Conservation (phyloP, 495 filamentous ascomycete genomes). For the Penicillium manginii region DNA sequence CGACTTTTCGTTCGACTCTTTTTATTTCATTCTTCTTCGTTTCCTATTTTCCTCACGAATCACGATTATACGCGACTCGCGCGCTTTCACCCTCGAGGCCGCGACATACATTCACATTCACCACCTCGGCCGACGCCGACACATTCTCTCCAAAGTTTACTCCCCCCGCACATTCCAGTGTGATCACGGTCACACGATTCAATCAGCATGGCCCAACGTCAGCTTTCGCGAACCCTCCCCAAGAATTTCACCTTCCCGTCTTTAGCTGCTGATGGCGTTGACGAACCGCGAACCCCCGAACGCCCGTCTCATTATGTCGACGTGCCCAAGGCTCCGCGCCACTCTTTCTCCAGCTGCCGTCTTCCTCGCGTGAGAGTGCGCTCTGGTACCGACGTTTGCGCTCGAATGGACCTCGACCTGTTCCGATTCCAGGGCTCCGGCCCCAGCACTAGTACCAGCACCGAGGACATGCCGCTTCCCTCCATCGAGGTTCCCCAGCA, state of each 20-base stretch:
- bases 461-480: slow-evolving; percentile 55
- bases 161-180: slow-evolving; percentile 14
- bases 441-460: background rate
- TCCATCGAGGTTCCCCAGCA: slow-evolving; percentile 60
- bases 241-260: slow-evolving; percentile 68
- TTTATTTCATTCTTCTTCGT: slow-evolving; percentile 1
- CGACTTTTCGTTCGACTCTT: too few species aligned
- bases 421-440: slow-evolving; percentile 32
- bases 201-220: slow-evolving; percentile 50
- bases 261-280: slow-evolving; percentile 38
- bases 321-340: slow-evolving; percentile 51
- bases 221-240: slow-evolving; percentile 66
- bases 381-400: slow-evolving; percentile 48
- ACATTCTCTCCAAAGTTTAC: slow-evolving; percentile 7
- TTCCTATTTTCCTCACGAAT: slow-evolving; percentile 37
- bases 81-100: slow-evolving; percentile 21
- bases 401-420: slow-evolving; percentile 38
- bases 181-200: slow-evolving; percentile 9
- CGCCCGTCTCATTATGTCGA: slow-evolving; percentile 46
- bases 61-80: slow-evolving; percentile 34
- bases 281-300: slow-evolving; percentile 62
- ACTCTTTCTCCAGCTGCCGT: slow-evolving; percentile 55
- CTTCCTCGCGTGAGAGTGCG: slow-evolving; percentile 49
- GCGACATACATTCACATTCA: background rate
- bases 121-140: slow-evolving; percentile 3